Conservation (phyloP, 352 stramenopile species). For the Bremia lactucae region DNA sequence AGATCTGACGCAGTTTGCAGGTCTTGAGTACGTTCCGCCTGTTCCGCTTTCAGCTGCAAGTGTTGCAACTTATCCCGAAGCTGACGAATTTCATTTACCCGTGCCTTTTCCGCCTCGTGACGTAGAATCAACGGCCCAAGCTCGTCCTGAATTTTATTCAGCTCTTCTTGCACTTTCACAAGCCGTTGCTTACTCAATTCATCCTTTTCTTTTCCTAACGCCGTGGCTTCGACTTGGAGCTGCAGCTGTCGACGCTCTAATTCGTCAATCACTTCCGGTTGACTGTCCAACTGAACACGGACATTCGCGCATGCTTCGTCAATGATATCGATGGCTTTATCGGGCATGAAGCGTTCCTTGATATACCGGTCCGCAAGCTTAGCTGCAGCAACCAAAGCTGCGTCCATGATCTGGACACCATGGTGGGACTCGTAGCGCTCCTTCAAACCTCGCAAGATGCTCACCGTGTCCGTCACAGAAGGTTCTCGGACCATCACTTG, state of each 20-base stretch:
- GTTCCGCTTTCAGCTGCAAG: slow-evolving; percentile 90
- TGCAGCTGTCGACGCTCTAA: slow-evolving; percentile 91
- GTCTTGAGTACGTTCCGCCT: slow-evolving; percentile 90
- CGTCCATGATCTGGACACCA: slow-evolving; percentile 91
- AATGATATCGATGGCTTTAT: slow-evolving; percentile 93
- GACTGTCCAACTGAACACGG: slow-evolving; percentile 89
- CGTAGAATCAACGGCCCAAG: slow-evolving; percentile 84
- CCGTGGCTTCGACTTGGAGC: slow-evolving; percentile 92
- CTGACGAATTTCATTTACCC: slow-evolving; percentile 89
- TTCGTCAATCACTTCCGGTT: slow-evolving; percentile 94
- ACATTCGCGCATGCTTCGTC: slow-evolving; percentile 90
- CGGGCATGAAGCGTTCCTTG: slow-evolving; percentile 85
- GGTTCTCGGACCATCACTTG: slow-evolving; percentile 92
- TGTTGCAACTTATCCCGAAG: slow-evolving; percentile 89
- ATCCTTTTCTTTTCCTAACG: slow-evolving; percentile 91
- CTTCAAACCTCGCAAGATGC: slow-evolving; percentile 93
- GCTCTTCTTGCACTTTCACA: slow-evolving; percentile 85
- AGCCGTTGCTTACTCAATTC: slow-evolving; percentile 86
- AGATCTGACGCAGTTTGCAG: slow-evolving; percentile 91
- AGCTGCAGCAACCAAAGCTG: slow-evolving; percentile 88
- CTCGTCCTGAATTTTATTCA: slow-evolving; percentile 87
- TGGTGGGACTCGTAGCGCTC: slow-evolving; percentile 96
- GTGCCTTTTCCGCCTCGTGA: slow-evolving; percentile 87
- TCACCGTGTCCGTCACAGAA: slow-evolving; percentile 90
- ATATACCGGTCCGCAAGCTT: slow-evolving; percentile 92